Base-by-base conservation (phyloP, 257 asterid genomes). In the Petrea volubilis region DNA sequence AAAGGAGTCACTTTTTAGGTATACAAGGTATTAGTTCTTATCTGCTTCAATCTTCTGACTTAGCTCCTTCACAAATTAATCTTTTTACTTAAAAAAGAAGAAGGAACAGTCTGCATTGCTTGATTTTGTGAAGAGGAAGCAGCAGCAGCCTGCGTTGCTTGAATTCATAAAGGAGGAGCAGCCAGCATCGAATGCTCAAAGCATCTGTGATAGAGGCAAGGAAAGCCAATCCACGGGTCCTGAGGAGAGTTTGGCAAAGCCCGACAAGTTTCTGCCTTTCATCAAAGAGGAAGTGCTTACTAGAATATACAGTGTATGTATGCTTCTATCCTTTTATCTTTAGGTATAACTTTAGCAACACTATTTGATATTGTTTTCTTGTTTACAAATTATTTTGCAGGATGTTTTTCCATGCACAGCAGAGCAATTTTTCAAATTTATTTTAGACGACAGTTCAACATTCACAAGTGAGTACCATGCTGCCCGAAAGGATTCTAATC, bases 241-340 rank as follows among this genome's bases (percentile, higher is more conserved):
- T 49, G 88, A 81, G 61, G 90, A 81, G 78, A 81, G 74, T 49
- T 71, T 68, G 57, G 79, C 72, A 38, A 77, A 79, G 78, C 73
- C 77, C 57, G 82, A 56, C 59, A 85, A 68, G 71, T 87, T 60
- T 70, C 96, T 80, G 75, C 92, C 95, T 12, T 95, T 95, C 78
- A 83, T 95, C 83, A 90, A 83, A 79, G 97, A 88, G 70, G 99
- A 90, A 72, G 90, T 92, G 64, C 89, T 95, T 55, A 72, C 88
- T 67, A 79, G 77, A 68, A 85, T 95, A 76, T 83, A 66, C 83
- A 72, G 68, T 85, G 99, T 95, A 79, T 33, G 87, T 52, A 34
- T 20, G 52, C 74, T 64, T 6, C 53, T 31, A 24, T 46, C 25
- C 73, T 44, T 71, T 24, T 29, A 33, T 67, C 51, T 67, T 71